Evolutionary conservation across 441 rosid genomes (phyloP).

Genomic region (Populus trichocarpa): DNA sequence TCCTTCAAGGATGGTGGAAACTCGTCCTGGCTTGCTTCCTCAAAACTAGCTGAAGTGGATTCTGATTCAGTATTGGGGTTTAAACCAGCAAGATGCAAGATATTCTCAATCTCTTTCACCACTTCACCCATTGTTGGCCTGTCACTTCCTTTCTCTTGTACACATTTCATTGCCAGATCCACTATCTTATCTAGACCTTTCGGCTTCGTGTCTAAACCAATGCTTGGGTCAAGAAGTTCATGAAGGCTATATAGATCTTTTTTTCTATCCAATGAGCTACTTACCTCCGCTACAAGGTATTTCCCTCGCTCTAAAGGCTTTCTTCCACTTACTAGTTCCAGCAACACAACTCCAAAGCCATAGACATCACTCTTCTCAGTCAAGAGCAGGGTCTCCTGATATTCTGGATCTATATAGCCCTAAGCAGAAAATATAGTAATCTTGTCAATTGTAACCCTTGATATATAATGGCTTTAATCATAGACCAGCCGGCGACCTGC

Average conservation of each 20-base stretch:
- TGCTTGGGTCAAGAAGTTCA: constrained; percentile 49
- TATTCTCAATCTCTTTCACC: constrained; percentile 69
- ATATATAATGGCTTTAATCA: too few relatives aligned
- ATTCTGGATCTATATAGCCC: constrained; percentile 90
- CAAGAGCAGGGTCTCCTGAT: constrained; percentile 73
- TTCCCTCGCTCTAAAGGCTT: constrained; percentile 65
- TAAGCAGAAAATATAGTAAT: neutral
- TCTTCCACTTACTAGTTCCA: constrained; percentile 61
- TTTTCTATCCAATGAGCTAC: constrained; percentile 42
- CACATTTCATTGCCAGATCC: constrained; percentile 66
- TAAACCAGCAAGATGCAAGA: constrained; percentile 58
- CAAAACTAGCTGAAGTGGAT: constrained; percentile 44
- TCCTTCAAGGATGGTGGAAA: too few relatives aligned
- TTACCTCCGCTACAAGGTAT: constrained; percentile 68
- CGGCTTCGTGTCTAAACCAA: constrained; percentile 35
- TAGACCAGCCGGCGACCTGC: too few relatives aligned
- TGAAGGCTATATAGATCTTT: constrained; percentile 56
- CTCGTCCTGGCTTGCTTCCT: constrained; percentile 22
- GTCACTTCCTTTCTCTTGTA: constrained; percentile 50
- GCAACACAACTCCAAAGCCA: constrained; percentile 74
- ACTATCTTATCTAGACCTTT: constrained; percentile 58
- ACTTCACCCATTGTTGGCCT: constrained; percentile 77
- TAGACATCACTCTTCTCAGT: constrained; percentile 91
- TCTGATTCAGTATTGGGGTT: constrained; percentile 62
- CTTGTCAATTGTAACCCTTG: too few relatives aligned